phyloP scores from a whole-genome alignment of 2,329 filamentous ascomycete genomes.

The Cladosporium sp. region DNA sequence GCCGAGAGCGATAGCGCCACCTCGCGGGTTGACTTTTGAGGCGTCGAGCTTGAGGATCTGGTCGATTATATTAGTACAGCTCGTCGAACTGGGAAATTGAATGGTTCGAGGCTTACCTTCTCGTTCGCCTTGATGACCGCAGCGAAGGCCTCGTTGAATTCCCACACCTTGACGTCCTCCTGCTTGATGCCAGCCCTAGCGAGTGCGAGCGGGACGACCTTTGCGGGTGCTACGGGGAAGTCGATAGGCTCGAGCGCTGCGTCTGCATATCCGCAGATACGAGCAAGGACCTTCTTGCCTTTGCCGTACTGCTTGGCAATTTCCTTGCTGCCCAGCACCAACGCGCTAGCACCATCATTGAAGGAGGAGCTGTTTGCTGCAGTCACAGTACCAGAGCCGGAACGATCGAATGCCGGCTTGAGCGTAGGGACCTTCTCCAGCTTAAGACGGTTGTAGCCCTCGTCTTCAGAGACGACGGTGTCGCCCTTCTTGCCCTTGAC shows the following conservation, averaged over 20 bases:
- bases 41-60: conserved; percentile 75
- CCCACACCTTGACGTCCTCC: conserved; percentile 90
- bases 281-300: conserved; percentile 76
- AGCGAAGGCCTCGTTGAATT: conserved; percentile 98
- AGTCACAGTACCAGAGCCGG: conserved; percentile 84
- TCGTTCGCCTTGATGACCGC: conserved; percentile 92
- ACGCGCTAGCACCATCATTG: conserved; percentile 88
- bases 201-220: conserved; percentile 86
- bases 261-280: conserved; percentile 80
- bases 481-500: conserved; percentile 82
- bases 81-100: not conserved
- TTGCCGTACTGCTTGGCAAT: conserved; percentile 76
- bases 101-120: conserved; percentile 53
- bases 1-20: conserved; percentile 86
- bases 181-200: conserved; percentile 85
- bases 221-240: conserved; percentile 88
- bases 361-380: conserved; percentile 92
- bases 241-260: conserved; percentile 87
- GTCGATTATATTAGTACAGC: conserved; percentile 16
- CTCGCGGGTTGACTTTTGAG: conserved; percentile 79
- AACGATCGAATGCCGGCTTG: conserved; percentile 85
- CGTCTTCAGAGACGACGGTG: conserved; percentile 72
- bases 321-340: conserved; percentile 78
- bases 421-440: conserved; percentile 79
- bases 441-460: conserved; percentile 84